Conservation (phyloP, 2,329 filamentous ascomycete species). For the Thermothelomyces thermophilus region DNA sequence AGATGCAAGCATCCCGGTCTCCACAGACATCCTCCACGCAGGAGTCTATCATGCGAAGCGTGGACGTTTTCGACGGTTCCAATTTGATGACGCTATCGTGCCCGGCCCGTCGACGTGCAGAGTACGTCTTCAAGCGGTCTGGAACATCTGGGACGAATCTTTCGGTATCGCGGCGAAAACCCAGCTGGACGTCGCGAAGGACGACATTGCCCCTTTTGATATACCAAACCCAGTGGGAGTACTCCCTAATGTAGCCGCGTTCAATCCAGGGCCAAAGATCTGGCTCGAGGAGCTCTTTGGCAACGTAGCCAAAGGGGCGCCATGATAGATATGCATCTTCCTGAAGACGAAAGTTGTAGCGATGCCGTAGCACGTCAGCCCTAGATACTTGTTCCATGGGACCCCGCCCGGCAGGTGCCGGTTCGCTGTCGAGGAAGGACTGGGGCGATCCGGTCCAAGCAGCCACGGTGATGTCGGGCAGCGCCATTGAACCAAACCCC, state of each 20-base stretch:
- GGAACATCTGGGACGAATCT: neutral
- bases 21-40: neutral
- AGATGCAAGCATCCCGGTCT: neutral
- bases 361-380: neutral
- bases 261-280: neutral
- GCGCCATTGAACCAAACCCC: neutral
- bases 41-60: neutral
- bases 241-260: neutral
- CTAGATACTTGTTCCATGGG: neutral
- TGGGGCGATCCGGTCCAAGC: constrained; percentile 1
- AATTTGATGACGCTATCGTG: neutral
- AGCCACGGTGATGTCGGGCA: neutral
- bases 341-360: neutral
- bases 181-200: neutral
- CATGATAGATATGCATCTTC: neutral
- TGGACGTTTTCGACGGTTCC: neutral
- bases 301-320: neutral
- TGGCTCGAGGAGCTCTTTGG: neutral
- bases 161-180: neutral
- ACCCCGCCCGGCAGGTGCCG: neutral
- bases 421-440: constrained; percentile 2
- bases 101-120: neutral
- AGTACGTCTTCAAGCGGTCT: neutral
- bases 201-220: neutral
- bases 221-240: neutral